A percentile compares a stretch with the other conserved stretches of the same genome.
Conservation (phyloP, 2,329 filamentous ascomycete genomes). For the Botrytis fragariae region DNA sequence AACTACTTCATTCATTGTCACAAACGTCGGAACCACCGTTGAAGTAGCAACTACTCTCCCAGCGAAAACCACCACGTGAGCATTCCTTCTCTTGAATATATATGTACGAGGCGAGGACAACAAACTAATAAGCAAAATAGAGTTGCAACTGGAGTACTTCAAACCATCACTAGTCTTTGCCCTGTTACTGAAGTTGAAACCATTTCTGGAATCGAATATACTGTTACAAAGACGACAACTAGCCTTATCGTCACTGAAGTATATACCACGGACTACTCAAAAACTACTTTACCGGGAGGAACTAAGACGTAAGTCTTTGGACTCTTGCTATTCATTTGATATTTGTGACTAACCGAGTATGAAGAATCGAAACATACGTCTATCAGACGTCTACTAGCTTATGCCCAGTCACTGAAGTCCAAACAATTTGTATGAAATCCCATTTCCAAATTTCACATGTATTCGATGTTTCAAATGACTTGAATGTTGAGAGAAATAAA, state of each 20-base stretch:
- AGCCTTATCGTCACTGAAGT: slow-evolving; percentile 30
- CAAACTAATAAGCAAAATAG: neutral
- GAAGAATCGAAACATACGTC: slow-evolving; percentile 33
- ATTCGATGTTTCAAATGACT: neutral
- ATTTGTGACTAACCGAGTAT: slow-evolving; percentile 25
- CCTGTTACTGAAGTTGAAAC: slow-evolving; percentile 49
- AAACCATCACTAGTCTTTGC: slow-evolving; percentile 43
- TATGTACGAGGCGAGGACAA: neutral
- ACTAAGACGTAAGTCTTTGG: slow-evolving; percentile 5
- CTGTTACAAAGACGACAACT: slow-evolving; percentile 31
- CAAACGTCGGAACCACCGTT: slow-evolving; percentile 13
- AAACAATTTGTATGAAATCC: slow-evolving; percentile 46
- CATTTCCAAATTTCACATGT: neutral
- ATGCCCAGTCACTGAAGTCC: slow-evolving; percentile 48
- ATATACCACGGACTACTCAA: slow-evolving; percentile 20
- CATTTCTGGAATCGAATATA: slow-evolving; percentile 42
- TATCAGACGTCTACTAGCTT: slow-evolving; percentile 42
- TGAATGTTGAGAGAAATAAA: slow-evolving; percentile 27
- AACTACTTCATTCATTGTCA: slow-evolving; percentile 14
- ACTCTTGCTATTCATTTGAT: neutral
- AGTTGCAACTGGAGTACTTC: slow-evolving; percentile 30
- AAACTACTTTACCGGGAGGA: slow-evolving; percentile 3
- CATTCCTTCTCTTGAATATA: too few relatives aligned
- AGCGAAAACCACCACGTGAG: slow-evolving; percentile 25
- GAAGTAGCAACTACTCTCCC: slow-evolving; percentile 17